Evolutionary conservation across 768 basidiomycete species (phyloP).

Genomic region (Saitozyma podzolica): DNA sequence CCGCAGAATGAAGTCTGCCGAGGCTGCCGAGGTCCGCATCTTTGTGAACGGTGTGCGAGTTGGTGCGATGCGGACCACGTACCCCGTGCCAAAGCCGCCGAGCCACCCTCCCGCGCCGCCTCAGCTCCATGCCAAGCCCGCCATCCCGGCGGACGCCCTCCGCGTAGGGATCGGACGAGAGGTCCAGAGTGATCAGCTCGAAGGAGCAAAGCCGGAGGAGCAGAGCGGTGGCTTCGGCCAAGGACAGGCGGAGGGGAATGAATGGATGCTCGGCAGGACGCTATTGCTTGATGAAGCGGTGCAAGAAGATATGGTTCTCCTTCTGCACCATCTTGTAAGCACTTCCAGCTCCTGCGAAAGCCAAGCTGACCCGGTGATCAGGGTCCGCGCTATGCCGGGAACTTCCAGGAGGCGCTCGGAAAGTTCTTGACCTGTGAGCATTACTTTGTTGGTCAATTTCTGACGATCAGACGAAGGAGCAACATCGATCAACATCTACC

Average conservation of each 20-base stretch:
- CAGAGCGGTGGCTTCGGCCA: slow-evolving; percentile 10
- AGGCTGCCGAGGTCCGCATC: slow-evolving; percentile 33
- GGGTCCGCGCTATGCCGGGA: slow-evolving; percentile 50
- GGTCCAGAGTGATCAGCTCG: slow-evolving; percentile 5
- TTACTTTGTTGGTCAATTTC: slow-evolving; percentile 1
- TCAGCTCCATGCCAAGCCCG: slow-evolving; percentile 18
- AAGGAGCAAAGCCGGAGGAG: slow-evolving; percentile 9
- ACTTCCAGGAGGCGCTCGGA: slow-evolving; percentile 46
- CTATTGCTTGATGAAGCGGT: slow-evolving; percentile 44
- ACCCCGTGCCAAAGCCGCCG: slow-evolving; percentile 25
- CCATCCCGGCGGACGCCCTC: slow-evolving; percentile 24
- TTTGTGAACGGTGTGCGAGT: slow-evolving; percentile 47
- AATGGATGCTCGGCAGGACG: slow-evolving; percentile 45
- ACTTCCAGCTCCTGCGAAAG: neutral
- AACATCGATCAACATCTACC: slow-evolving; percentile 49
- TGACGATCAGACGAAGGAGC: slow-evolving; percentile 45
- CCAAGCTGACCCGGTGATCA: slow-evolving; percentile 10
- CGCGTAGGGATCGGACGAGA: slow-evolving; percentile 24
- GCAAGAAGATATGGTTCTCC: slow-evolving; percentile 46
- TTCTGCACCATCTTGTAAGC: slow-evolving; percentile 49
- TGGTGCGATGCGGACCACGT: slow-evolving; percentile 38
- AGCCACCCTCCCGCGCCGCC: slow-evolving; percentile 8
- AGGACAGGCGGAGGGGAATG: slow-evolving; percentile 38
- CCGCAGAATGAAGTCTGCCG: slow-evolving; percentile 34
- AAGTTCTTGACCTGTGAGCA: slow-evolving; percentile 51